Percentiles rank a stretch among this genome's conserved stretches.
Evolutionary conservation across 768 basidiomycete genomes (phyloP).

Genomic region (Mycena polygramma): DNA sequence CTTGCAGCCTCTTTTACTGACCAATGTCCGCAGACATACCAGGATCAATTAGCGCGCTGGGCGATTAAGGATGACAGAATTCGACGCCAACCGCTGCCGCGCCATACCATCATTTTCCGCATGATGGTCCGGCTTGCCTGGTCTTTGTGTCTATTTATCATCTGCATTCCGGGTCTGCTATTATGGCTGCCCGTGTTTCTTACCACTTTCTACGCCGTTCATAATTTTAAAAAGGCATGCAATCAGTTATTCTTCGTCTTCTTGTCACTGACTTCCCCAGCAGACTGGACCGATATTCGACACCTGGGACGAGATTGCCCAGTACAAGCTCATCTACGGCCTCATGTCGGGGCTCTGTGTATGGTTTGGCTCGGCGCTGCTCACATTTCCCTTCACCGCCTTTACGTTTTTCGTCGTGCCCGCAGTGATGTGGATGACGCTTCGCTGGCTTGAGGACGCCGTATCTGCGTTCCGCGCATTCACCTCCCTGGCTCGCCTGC

Average conservation of each 20-base stretch:
- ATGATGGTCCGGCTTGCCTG: constrained; percentile 75
- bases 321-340: constrained; percentile 90
- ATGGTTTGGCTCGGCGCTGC: constrained; percentile 65
- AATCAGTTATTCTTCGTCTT: background rate
- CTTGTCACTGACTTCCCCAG: background rate
- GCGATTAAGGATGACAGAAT: constrained; percentile 91
- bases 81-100: constrained; percentile 67
- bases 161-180: constrained; percentile 83
- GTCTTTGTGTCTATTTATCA: constrained; percentile 69
- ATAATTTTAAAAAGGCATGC: constrained; percentile 73
- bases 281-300: constrained; percentile 83
- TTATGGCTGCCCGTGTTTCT: constrained; percentile 87
- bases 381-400: constrained; percentile 73
- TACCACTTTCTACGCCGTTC: constrained; percentile 77
- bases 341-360: constrained; percentile 79
- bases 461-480: constrained; percentile 85
- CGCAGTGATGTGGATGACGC: constrained; percentile 87
- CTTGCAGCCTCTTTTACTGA: background rate
- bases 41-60: constrained; percentile 74
- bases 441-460: constrained; percentile 91
- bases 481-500: constrained; percentile 68
- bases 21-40: constrained; percentile 66
- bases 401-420: constrained; percentile 75
- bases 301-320: constrained; percentile 91
- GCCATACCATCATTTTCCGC: constrained; percentile 69